These are phyloP conservation scores for Metarhizium brunneum DNA, from an alignment of 2,329 filamentous ascomycete species.

Conservation along the genomic window DNA sequence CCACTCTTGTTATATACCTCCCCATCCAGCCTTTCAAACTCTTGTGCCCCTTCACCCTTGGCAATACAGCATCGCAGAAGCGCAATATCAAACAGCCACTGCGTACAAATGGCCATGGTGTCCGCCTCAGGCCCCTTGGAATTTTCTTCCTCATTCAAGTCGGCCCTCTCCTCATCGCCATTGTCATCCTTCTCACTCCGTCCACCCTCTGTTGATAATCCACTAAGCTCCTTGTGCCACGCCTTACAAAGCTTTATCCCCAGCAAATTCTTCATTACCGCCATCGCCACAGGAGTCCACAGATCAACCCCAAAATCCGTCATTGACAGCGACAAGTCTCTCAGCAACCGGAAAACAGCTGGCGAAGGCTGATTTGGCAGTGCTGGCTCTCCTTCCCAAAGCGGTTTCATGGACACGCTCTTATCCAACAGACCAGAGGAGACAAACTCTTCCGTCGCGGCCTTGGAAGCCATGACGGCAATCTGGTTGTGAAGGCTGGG, in stretches of 20 bases:
- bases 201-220: conserved; percentile 8
- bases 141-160: conserved; percentile 4
- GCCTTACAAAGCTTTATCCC: conserved; percentile 36
- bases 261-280: conserved; percentile 50
- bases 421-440: conserved; percentile 32
- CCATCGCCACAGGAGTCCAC: conserved; percentile 65
- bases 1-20: conserved; percentile 35
- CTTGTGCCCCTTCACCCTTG: conserved; percentile 14
- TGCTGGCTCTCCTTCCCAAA: conserved; percentile 74
- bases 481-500: conserved; percentile 56
- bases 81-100: conserved; percentile 53
- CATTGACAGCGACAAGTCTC: conserved; percentile 58
- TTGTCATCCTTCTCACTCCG: not conserved
- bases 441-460: conserved; percentile 39
- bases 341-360: conserved; percentile 61
- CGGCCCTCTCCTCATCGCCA: too few relatives aligned
- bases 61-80: conserved; percentile 40
- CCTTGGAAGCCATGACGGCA: conserved; percentile 39
- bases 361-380: conserved; percentile 75
- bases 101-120: conserved; percentile 39
- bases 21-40: conserved; percentile 35
- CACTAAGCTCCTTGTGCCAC: conserved; percentile 37
- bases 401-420: conserved; percentile 48
- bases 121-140: conserved; percentile 14
- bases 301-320: conserved; percentile 62